Evolutionary conservation across 495 filamentous ascomycete species (phyloP).

Genomic region (Talaromyces ruber): DNA sequence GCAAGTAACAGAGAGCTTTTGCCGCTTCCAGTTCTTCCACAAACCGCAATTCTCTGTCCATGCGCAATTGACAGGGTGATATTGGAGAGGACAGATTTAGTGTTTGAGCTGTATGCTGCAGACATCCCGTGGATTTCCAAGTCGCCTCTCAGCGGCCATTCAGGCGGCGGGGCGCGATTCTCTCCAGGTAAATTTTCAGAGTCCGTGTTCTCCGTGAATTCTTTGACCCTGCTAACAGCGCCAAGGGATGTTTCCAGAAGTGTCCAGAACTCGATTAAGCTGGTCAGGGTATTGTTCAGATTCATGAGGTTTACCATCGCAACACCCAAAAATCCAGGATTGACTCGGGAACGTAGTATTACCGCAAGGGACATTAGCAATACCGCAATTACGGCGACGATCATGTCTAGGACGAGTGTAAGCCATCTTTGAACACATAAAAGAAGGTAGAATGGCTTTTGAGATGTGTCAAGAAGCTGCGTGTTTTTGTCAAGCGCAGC

Average conservation of each 20-base stretch:
- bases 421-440: conserved; percentile 34
- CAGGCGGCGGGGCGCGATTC: conserved; percentile 8
- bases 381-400: conserved; percentile 16
- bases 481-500: conserved; percentile 9
- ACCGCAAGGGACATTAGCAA: conserved; percentile 14
- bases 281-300: conserved; percentile 12
- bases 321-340: conserved; percentile 20
- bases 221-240: conserved; percentile 18
- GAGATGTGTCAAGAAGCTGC: conserved; percentile 21
- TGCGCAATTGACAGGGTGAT: conserved; percentile 13
- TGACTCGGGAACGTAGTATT: conserved; percentile 10
- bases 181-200: conserved; percentile 14
- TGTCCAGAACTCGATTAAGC: conserved; percentile 18
- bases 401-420: conserved; percentile 15
- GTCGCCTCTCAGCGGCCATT: conserved; percentile 16
- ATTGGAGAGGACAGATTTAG: neutral
- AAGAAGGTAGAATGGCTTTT: conserved; percentile 34
- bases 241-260: conserved; percentile 21
- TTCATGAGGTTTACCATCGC: conserved; percentile 20
- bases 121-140: conserved; percentile 13
- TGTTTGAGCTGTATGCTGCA: conserved; percentile 16
- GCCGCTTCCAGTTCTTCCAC: conserved; percentile 34
- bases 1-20: neutral
- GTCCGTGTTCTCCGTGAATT: conserved; percentile 18
- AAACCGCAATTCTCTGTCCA: conserved; percentile 36